A percentile compares a stretch with the other conserved stretches of the same genome.
Conservation (phyloP, 2,329 filamentous ascomycete species). For the Phyllosticta citribraziliensis region DNA sequence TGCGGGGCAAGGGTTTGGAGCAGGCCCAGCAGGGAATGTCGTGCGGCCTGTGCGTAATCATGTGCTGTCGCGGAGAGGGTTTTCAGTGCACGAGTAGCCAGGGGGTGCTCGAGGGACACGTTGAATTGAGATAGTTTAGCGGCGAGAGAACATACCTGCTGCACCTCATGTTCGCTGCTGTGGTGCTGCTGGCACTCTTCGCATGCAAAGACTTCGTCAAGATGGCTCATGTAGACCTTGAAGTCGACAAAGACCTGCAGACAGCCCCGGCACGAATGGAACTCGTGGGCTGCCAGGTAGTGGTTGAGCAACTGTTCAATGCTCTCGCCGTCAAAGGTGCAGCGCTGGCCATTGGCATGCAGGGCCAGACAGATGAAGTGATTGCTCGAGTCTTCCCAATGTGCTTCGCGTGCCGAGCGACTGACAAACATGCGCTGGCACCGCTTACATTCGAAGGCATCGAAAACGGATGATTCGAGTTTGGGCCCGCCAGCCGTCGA, state of each 20-base stretch:
- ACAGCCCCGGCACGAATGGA: slow-evolving; percentile 1
- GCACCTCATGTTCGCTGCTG: background rate
- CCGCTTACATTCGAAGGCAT: background rate
- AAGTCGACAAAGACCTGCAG: slow-evolving; percentile 1
- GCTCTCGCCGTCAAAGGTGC: background rate
- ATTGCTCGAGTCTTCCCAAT: background rate
- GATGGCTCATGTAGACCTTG: background rate
- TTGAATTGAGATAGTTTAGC: background rate
- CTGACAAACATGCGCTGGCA: background rate
- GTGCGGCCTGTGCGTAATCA: background rate
- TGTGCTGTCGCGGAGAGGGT: background rate
- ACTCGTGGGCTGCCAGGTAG: background rate
- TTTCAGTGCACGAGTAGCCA: background rate
- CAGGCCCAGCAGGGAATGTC: slow-evolving; percentile 1
- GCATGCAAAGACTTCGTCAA: background rate
- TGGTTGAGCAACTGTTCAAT: background rate
- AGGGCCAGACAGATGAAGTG: slow-evolving; percentile 1
- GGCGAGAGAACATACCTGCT: background rate
- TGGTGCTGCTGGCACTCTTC: slow-evolving; percentile 1
- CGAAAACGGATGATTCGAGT: background rate
- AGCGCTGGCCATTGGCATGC: background rate
- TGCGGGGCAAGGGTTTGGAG: background rate
- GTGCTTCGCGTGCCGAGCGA: slow-evolving; percentile 1
- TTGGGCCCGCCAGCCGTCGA: background rate
- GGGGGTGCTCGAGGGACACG: too few relatives aligned